Base-by-base conservation (phyloP, 176 grass and related monocot genomes). In the Zizania latifolia region DNA sequence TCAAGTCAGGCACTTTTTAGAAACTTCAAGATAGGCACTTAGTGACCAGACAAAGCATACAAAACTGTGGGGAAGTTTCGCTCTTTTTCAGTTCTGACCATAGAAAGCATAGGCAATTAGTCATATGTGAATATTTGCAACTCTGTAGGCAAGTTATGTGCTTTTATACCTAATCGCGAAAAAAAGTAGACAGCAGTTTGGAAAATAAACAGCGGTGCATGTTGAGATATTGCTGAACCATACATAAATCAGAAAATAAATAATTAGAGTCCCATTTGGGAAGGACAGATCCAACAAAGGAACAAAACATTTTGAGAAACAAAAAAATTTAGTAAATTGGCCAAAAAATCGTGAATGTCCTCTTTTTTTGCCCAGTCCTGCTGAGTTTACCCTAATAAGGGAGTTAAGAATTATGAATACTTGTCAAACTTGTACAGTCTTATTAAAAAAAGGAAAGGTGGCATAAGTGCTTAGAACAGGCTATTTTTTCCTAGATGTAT, bases 401-500 rank as follows among this genome's bases (percentile, higher is more conserved):
- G 43, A 22, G 12, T 68, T 75, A 13, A 19, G 38, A 66, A 50
- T 64, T 80, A 74, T 57, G 23, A 50, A 38, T 62, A 33, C 11
- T 68, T 50, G 29, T 40, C 35, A 33, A 40, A 72, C 43, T 65
- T 36, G n/a, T n/a, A n/a, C n/a, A n/a, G n/a, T n/a, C n/a, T n/a
- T n/a, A n/a, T 16, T 29, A 68, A 58, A 65, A 10, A 43, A 51
- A 71, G 64, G 8, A 78, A 54, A 26, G 54, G 46, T 64, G 36
- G 19, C 57, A 39, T 3, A 4, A 43, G 26, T 21, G 10, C 62
- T 39, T 63, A 33, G 0, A n/a, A 50, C 14, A 74, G n/a, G n/a
- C 39, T 63, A 37, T 28, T 67, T 68, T 78, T 66, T 62, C 54
- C 19, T 6, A 65, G 21, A 68, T 62, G 36, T 29, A 78, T 56